Base-by-base conservation (phyloP, 2,329 filamentous ascomycete species). In the Ascochyta koolunga region DNA sequence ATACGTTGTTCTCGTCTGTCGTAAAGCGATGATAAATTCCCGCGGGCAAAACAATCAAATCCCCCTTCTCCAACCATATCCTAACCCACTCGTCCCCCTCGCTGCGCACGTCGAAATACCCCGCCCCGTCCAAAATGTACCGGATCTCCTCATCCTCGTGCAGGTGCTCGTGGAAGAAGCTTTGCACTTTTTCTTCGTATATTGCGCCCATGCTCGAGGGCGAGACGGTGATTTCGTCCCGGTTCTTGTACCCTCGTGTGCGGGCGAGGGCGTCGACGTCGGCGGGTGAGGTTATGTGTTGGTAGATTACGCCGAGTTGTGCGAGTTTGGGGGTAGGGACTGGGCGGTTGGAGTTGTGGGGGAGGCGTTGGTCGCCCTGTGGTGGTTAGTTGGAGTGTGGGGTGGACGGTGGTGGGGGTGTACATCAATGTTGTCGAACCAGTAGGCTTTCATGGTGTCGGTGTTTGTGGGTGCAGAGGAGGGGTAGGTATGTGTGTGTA, bases 91-190 rank as follows among this genome's bases (percentile, higher is more conserved):
- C 86, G 70, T 98, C 93, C 18, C 84, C 85, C 74, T 89, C 81
- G 69, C 86, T 88, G 42, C 95, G 82, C 3, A 99, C 93, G 76
- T 99, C 95, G 72, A 99, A 99, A 76, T 89, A 99, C 0, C 95
- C 95, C 50, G 85, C 84, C 0, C 95, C 95, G 57, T 89, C 93
- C 27, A 91, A 82, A 63, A 99, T 93, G 70, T 97, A 99, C 41
- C 95, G 83, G 63, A 99, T 99, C 82, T 99, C 95, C 79, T 99
- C 95, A 66, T 99, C 95, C 79, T 99, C 95, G 73, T 99, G 95
- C 67, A 99, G 76, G 75, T 99, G 95, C 82, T 99, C 95, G 67
- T 89, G 76, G 80, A 98, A 99, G 80, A 99, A 99, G 63, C 78
- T 86, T 79, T 91, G 93, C 59, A 99, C 91, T 77, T 98, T 98